Evolutionary conservation across 2,329 filamentous ascomycete genomes (phyloP), one percentile per base, ranked within the genome.

Genomic region (Xylariaceae sp.): DNA sequence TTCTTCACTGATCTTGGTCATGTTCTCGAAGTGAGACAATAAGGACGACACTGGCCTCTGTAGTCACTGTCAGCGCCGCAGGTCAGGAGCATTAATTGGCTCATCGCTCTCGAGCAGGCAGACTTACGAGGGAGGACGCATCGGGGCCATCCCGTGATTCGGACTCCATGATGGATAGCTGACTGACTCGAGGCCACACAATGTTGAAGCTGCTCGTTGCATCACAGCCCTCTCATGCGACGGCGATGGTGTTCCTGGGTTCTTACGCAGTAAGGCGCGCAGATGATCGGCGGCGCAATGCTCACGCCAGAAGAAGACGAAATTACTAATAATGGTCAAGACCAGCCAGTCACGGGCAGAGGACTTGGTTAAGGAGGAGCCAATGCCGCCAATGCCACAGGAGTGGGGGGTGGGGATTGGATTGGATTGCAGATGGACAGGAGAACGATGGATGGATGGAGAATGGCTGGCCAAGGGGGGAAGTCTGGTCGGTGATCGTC

Each of bases 41-140:
- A 94, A 79, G 55, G 89, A 92, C 55, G 90, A 94, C 54, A 94
- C 89, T 30, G 90, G 89, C 77, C 87, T 90, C 88, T 91, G 64
- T 4, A 37, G 54, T 17, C 35, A 17, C 51, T 15, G 63, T 73
- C 62, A 75, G 73, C 61, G 65, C 57, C 15, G 59, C 18, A 15
- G 48, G 53, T 59, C 18, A 15, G 48, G 53, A 23, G 15, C 18
- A 56, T 17, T 70, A 64, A 45, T 13, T 11, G 13, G 6, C n/a
- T 49, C 7, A 48, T 35, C 42, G 45, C 34, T 7, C 18, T 50
- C 18, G 7, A 39, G 23, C 15, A 1, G 11, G n/a, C 44, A 42
- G 56, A 73, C 85, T 74, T 74, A 89, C 87, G 68, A 92, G 86
- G 64, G 89, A 92, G 60, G 88, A 88, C 76, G 82, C 88, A 79